Evolutionary conservation across 2,329 filamentous ascomycete species (phyloP).

Genomic region (Colletotrichum spaethianum): DNA sequence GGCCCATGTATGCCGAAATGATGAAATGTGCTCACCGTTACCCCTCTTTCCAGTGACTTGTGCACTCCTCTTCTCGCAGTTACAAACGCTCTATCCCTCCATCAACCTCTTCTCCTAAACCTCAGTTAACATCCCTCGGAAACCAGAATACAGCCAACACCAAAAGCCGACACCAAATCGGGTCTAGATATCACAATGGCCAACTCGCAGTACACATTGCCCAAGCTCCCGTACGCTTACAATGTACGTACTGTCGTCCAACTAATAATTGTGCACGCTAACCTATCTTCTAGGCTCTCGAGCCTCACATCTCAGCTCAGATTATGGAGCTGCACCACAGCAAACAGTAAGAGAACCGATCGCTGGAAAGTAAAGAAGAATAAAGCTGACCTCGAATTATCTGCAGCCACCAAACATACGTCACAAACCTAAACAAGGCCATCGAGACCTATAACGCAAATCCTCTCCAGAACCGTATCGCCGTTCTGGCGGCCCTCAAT

Average conservation of each 20-base stretch:
- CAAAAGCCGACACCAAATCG: not conserved
- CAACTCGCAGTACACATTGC: conserved; percentile 69
- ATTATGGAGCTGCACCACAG: conserved; percentile 88
- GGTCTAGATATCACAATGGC: conserved; percentile 50
- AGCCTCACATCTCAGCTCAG: conserved; percentile 80
- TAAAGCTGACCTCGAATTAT: not conserved
- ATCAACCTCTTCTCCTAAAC: not conserved
- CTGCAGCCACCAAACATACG: conserved; percentile 77
- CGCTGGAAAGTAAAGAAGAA: not conserved
- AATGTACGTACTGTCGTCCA: conserved; percentile 66
- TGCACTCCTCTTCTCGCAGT: conserved; percentile 16
- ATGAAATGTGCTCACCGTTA: conserved; percentile 37
- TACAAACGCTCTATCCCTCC: conserved; percentile 2
- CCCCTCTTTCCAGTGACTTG: conserved; percentile 12
- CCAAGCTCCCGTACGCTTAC: conserved; percentile 77
- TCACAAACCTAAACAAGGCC: conserved; percentile 81
- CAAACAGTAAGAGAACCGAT: conserved; percentile 67
- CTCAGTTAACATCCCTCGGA: not conserved
- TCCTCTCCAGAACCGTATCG: conserved; percentile 66
- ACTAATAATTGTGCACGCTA: not conserved
- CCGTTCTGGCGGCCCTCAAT: conserved; percentile 79
- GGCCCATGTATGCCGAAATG: conserved; percentile 12
- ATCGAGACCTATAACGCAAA: conserved; percentile 69
- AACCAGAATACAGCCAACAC: conserved; percentile 5
- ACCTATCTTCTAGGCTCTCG: conserved; percentile 68